phyloP scores from a whole-genome alignment of 805 yeast genomes.

The Metschnikowia koreensis region DNA sequence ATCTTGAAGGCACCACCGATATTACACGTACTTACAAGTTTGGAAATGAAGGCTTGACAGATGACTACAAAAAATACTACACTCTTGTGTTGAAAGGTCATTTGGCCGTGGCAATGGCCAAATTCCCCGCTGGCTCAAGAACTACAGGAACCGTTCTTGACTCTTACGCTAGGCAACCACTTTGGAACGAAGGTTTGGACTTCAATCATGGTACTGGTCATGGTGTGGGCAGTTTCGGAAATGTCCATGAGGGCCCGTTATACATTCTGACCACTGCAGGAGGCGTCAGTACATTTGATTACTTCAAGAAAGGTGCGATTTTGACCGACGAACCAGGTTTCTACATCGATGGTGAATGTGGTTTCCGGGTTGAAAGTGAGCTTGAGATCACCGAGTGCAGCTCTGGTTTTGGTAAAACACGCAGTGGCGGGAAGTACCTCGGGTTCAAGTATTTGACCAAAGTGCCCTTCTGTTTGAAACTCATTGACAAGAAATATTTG shows the following conservation, averaged over 20 bases:
- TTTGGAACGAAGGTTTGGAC: slow-evolving; percentile 81
- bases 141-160: slow-evolving; percentile 78
- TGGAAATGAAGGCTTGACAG: slow-evolving; percentile 26
- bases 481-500: slow-evolving; percentile 34
- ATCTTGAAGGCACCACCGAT: slow-evolving; percentile 92
- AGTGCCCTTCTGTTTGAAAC: slow-evolving; percentile 38
- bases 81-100: slow-evolving; percentile 92
- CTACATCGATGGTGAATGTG: slow-evolving; percentile 86
- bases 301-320: slow-evolving; percentile 59
- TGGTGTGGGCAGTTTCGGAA: slow-evolving; percentile 89
- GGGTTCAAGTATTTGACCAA: slow-evolving; percentile 43
- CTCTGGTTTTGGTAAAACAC: slow-evolving; percentile 37
- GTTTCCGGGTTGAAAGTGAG: slow-evolving; percentile 87
- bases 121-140: slow-evolving; percentile 62
- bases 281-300: slow-evolving; percentile 48
- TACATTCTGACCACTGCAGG: slow-evolving; percentile 64
- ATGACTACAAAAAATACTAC: slow-evolving; percentile 61
- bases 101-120: slow-evolving; percentile 75
- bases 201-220: slow-evolving; percentile 97
- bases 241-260: slow-evolving; percentile 93
- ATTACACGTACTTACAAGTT: slow-evolving; percentile 87
- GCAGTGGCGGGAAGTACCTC: slow-evolving; percentile 27
- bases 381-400: slow-evolving; percentile 52
- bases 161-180: slow-evolving; percentile 73
- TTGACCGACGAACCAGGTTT: slow-evolving; percentile 93